Evolutionary conservation across 441 rosid species (phyloP).

Genomic region (Eugenia klotzschiana): DNA sequence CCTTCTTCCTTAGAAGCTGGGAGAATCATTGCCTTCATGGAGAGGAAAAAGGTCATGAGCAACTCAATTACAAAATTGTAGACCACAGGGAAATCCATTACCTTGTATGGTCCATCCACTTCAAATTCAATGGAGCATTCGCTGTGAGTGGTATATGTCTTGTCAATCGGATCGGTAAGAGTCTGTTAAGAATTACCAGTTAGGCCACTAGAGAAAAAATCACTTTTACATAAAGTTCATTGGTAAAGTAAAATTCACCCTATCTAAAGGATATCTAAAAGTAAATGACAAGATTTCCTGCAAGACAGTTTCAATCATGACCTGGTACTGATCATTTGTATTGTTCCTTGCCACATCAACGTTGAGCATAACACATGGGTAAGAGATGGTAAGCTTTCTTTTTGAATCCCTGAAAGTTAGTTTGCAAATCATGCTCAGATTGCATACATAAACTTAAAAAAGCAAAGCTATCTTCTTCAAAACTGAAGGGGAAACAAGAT

Average conservation of each 20-base stretch:
- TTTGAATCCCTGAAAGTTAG: slow-evolving; percentile 49
- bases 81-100: slow-evolving; percentile 11
- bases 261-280: slow-evolving; percentile 1
- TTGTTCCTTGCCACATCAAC: slow-evolving; percentile 94
- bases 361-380: slow-evolving; percentile 98
- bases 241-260: background rate
- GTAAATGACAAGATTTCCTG: background rate
- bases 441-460: background rate
- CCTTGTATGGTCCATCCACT: slow-evolving; percentile 99
- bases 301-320: background rate
- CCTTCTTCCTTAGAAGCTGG: slow-evolving; percentile 99
- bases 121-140: slow-evolving; percentile 99
- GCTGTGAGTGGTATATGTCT: slow-evolving; percentile 67
- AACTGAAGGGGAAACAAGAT: background rate
- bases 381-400: slow-evolving; percentile 86
- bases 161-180: slow-evolving; percentile 63
- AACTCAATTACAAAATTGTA: background rate
- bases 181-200: slow-evolving; percentile 37
- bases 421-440: slow-evolving; percentile 14
- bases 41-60: slow-evolving; percentile 1
- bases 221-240: background rate
- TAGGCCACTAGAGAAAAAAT: background rate
- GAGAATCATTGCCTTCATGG: slow-evolving; percentile 85
- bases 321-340: slow-evolving; percentile 98
- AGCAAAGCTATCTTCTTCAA: background rate